phyloP scores from a whole-genome alignment of 1,139 yeast species.

The Fermentozyma sake region DNA sequence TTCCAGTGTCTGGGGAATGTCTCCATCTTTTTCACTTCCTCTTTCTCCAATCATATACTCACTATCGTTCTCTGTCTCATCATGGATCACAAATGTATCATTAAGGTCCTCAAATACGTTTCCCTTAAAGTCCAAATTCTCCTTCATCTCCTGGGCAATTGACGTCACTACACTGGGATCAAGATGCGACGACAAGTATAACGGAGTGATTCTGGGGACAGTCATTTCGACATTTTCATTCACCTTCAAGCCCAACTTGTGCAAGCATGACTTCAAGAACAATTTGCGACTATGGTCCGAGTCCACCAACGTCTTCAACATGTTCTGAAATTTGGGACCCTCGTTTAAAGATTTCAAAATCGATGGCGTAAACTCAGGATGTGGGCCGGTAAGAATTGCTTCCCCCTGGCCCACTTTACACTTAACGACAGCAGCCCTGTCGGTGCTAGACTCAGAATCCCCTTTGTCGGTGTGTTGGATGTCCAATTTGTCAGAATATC shows the following conservation, averaged over 20 bases:
- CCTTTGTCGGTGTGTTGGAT: slow-evolving; percentile 21
- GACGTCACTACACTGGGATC: slow-evolving; percentile 18
- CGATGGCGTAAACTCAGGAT: slow-evolving; percentile 77
- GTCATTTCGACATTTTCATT: slow-evolving; percentile 44
- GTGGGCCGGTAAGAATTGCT: slow-evolving; percentile 79
- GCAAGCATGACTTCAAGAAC: slow-evolving; percentile 55
- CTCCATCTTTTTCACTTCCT: slow-evolving; percentile 7
- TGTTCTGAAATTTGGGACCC: slow-evolving; percentile 18
- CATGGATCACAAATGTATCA: slow-evolving; percentile 51
- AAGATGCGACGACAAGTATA: slow-evolving; percentile 38
- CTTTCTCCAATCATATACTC: slow-evolving; percentile 18
- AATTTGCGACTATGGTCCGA: slow-evolving; percentile 45
- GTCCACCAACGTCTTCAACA: slow-evolving; percentile 33
- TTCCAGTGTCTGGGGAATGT: slow-evolving; percentile 1
- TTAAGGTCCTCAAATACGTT: slow-evolving; percentile 46
- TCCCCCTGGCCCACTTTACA: slow-evolving; percentile 70
- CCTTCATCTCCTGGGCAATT: slow-evolving; percentile 26
- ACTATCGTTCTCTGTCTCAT: slow-evolving; percentile 20
- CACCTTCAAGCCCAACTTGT: slow-evolving; percentile 63
- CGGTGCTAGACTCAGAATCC: too few relatives aligned
- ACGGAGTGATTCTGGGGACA: slow-evolving; percentile 69
- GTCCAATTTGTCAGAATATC: slow-evolving; percentile 47
- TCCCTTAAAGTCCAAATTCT: slow-evolving; percentile 40
- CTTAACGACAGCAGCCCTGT: slow-evolving; percentile 67
- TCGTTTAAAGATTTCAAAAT: slow-evolving; percentile 33